Base-by-base conservation (phyloP, 1,284 basidiomycete genomes). In the Kwoniella shivajii region DNA sequence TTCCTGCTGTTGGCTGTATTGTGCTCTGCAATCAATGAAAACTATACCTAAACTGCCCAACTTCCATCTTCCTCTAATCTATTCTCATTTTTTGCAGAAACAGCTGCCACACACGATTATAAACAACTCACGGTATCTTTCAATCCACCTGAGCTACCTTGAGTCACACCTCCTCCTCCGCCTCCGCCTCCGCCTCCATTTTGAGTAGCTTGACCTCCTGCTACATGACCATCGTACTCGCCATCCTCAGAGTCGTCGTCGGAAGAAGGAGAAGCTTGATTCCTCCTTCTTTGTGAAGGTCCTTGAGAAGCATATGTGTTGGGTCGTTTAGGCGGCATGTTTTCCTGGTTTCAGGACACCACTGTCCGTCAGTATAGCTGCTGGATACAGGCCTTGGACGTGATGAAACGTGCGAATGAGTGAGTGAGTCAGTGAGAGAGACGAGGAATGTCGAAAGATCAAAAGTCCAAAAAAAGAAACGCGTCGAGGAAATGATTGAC, bases 101-200 rank as follows among this genome's bases (percentile, higher is more conserved):
- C 7, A 44, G 4, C 29, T 16, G n/a, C n/a, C 22, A 4, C 24
- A 30, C 20, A 29, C 10, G n/a, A 36, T 31, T 24, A 13, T 14
- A 18, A 7, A 26, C 10, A 6, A 43, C 56, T 58, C 48, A 67
- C 66, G 1, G 36, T 36, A 22, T 60, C 59, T 0, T 44, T 51
- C 57, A 65, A 30, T 6, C 59, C 61, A 20, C 54, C 60, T 22
- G 42, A 43, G 6, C 24, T 38, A 18, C 54, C 57, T 30, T 54
- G 46, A 26, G 46, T 31, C 13, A 27, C 41, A 13, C 36, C 29
- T 14, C 33, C 44, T 33, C 34, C 54, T 49, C 50, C 13, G 45
- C 57, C 41, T 22, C 42, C 11, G 26, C 44, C 3, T n/a, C 20
- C n/a, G 11, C 20, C 26, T 55, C 29, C 34, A 24, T 34, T 45